phyloP scores from a whole-genome alignment of 768 basidiomycete species.

The Auriscalpium orientale region DNA sequence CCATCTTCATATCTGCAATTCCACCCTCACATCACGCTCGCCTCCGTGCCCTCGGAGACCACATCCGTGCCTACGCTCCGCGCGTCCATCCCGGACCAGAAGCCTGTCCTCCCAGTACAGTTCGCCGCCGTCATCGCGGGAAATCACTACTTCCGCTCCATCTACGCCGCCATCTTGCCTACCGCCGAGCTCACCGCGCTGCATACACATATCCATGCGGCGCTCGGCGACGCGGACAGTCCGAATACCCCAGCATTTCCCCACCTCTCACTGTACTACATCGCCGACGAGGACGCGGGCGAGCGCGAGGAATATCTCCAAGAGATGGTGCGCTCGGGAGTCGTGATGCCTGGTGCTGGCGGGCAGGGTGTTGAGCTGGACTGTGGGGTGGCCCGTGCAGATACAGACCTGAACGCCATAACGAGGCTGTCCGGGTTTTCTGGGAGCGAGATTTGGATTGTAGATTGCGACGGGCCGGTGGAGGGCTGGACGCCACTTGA shows the following conservation, averaged over 20 bases:
- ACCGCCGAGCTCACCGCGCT: slow-evolving; percentile 39
- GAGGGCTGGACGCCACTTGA: slow-evolving; percentile 48
- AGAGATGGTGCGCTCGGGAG: slow-evolving; percentile 31
- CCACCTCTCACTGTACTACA: slow-evolving; percentile 71
- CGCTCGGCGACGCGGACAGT: slow-evolving; percentile 26
- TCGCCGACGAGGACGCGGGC: slow-evolving; percentile 54
- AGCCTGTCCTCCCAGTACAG: slow-evolving; percentile 30
- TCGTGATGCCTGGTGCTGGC: slow-evolving; percentile 20
- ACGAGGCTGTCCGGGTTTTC: slow-evolving; percentile 26
- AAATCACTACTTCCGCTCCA: slow-evolving; percentile 62
- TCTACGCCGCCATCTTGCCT: slow-evolving; percentile 46
- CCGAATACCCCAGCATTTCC: slow-evolving; percentile 53
- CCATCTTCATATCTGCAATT: slow-evolving; percentile 52
- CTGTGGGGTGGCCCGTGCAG: slow-evolving; percentile 19
- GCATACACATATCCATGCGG: slow-evolving; percentile 38
- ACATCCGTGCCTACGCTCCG: slow-evolving; percentile 27
- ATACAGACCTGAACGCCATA: slow-evolving; percentile 27
- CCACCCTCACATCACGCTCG: slow-evolving; percentile 66
- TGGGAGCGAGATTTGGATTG: slow-evolving; percentile 49
- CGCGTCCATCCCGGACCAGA: slow-evolving; percentile 29
- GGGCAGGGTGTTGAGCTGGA: slow-evolving; percentile 25
- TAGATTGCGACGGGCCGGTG: slow-evolving; percentile 52
- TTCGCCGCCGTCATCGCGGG: slow-evolving; percentile 54
- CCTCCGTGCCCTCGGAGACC: slow-evolving; percentile 31
- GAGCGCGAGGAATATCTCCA: slow-evolving; percentile 44